Evolutionary conservation across 2,329 filamentous ascomycete genomes (phyloP).

Genomic region (Colletotrichum scovillei): DNA sequence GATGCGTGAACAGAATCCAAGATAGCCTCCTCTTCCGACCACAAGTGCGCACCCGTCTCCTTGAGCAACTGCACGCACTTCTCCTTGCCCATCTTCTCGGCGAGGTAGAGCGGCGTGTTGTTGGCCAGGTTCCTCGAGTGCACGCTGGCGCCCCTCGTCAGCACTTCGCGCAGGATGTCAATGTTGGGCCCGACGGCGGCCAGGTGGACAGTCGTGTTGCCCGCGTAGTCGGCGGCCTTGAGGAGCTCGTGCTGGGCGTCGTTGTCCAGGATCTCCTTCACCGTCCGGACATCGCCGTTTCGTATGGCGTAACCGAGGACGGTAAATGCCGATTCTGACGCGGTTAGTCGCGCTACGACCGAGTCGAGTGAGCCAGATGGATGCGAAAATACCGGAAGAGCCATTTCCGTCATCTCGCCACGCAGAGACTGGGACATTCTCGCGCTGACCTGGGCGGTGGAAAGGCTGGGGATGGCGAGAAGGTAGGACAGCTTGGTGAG

Average conservation of each 20-base stretch:
- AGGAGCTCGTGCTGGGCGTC: slow-evolving; percentile 69
- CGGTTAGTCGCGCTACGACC: slow-evolving; percentile 55
- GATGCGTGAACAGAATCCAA: slow-evolving; percentile 31
- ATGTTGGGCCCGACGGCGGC: slow-evolving; percentile 65
- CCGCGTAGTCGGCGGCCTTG: slow-evolving; percentile 82
- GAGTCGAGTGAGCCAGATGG: slow-evolving; percentile 66
- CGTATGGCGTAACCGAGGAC: slow-evolving; percentile 84
- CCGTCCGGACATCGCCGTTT: slow-evolving; percentile 73
- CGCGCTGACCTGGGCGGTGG: slow-evolving; percentile 72
- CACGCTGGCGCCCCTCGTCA: slow-evolving; percentile 73
- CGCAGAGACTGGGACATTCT: slow-evolving; percentile 81
- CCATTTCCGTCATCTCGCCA: slow-evolving; percentile 86
- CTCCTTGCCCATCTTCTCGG: slow-evolving; percentile 66
- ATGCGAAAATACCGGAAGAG: slow-evolving; percentile 80
- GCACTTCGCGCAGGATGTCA: slow-evolving; percentile 68
- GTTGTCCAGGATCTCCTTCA: slow-evolving; percentile 76
- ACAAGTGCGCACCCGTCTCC: slow-evolving; percentile 70
- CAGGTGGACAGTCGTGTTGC: slow-evolving; percentile 76
- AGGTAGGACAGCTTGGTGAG: slow-evolving; percentile 92
- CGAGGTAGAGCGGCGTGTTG: slow-evolving; percentile 74
- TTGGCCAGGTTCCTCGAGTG: slow-evolving; percentile 73
- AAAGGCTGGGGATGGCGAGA: slow-evolving; percentile 74
- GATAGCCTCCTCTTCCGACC: slow-evolving; percentile 51
- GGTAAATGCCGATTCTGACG: slow-evolving; percentile 73
- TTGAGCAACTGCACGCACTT: slow-evolving; percentile 65